These are phyloP conservation scores for Carallia brachiata DNA, from an alignment of 345 rosid species.

Conservation along the genomic window DNA sequence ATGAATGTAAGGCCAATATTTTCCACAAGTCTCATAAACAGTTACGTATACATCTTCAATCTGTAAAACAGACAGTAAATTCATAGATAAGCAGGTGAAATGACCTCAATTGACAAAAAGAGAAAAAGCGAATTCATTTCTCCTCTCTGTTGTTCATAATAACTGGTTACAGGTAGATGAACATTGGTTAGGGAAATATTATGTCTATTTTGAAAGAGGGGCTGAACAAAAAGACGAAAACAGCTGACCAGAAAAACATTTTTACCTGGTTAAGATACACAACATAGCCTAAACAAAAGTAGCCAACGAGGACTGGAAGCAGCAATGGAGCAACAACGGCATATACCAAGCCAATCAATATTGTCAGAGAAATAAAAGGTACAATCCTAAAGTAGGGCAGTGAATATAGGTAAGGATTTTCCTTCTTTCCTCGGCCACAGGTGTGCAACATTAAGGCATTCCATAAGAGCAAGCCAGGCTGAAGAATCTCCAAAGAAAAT, in stretches of 20 bases:
- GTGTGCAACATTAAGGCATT: constrained; percentile 49
- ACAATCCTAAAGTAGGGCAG: constrained; percentile 72
- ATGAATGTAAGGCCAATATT: constrained; percentile 77
- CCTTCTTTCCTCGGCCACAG: constrained; percentile 50
- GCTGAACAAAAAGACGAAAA: too few species aligned
- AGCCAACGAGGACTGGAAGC: constrained; percentile 80
- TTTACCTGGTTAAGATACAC: constrained; percentile 80
- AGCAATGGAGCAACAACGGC: constrained; percentile 78
- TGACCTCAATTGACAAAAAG: neutral
- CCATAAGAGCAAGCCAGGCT: constrained; percentile 58
- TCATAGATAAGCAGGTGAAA: neutral
- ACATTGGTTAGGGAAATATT: too few species aligned
- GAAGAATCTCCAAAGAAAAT: constrained; percentile 83
- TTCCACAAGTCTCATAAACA: constrained; percentile 71
- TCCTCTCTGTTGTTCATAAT: too few species aligned
- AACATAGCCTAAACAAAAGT: constrained; percentile 72
- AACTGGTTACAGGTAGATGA: too few species aligned
- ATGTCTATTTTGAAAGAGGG: too few species aligned
- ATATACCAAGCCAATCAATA: constrained; percentile 77
- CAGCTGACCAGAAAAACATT: too few species aligned
- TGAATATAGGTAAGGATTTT: constrained; percentile 67
- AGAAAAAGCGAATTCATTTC: too few species aligned
- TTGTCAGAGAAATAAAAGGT: constrained; percentile 65
- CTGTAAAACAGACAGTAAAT: constrained; percentile 31
- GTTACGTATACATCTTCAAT: constrained; percentile 75